Base-by-base conservation (phyloP, 306 rosid species). In the Dryas octopetala region DNA sequence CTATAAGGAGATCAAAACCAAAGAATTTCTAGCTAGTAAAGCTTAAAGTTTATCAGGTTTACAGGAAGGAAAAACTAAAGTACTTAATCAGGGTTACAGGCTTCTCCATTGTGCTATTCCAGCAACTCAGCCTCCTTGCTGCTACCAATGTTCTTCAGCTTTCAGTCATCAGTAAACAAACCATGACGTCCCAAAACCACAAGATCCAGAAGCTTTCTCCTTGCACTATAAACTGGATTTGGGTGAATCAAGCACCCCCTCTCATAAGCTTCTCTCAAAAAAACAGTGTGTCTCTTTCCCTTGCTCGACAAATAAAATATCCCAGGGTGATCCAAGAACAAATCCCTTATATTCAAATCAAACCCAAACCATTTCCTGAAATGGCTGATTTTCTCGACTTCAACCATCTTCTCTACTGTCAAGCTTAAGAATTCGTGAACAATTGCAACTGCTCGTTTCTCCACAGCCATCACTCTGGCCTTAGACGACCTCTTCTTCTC, bases 341-440 rank as follows among this genome's bases (percentile, higher is more conserved):
- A 63, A 79, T 90, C 93, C 80, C 93, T 88, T 71, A 88, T 40
- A 79, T 88, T 90, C 28, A 90, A 85, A 57, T 85, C 89, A 71
- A 92, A 81, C 28, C 90, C 96, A 73, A 82, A 82, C 82, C 76
- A 76, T 77, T 85, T 82, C 84, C 89, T 76, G 68, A 82, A 85
- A 70, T 79, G 86, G 68, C 84, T 85, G 50, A 85, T 85, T 74
- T 89, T 95, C 84, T 92, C 97, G 72, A 95, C 97, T 79, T 95
- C 99, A 80, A 95, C 88, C 92, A 84, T 90, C 86, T 86, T 92
- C 88, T 95, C 99, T 78, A 90, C 97, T 1, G 97, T 92, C 86
- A 90, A 84, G 79, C 89, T 88, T 83, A 95, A 76, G 81, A 95
- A 95, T 78, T 92, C 97, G 5, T 95, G 99, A 83, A 89, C 91